Evolutionary conservation across 805 yeast species (phyloP).

Genomic region (Lipomyces starkeyi): DNA sequence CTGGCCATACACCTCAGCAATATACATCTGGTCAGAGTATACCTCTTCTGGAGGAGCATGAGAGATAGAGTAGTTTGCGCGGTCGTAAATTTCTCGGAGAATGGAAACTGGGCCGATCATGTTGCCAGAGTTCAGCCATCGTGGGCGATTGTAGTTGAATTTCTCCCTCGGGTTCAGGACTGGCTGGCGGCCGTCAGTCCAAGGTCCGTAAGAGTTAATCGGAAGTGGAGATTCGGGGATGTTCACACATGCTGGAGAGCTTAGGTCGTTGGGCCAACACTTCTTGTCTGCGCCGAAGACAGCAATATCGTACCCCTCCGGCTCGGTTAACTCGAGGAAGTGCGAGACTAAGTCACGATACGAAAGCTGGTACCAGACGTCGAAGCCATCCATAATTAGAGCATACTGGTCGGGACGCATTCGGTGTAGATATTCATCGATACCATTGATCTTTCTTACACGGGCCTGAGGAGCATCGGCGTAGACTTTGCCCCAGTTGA

Average conservation of each 20-base stretch:
- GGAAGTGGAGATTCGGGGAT: slow-evolving; percentile 38
- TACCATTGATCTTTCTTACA: slow-evolving; percentile 32
- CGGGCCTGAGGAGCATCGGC: slow-evolving; percentile 26
- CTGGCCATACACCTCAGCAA: slow-evolving; percentile 36
- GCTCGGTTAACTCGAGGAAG: slow-evolving; percentile 19
- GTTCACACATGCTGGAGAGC: slow-evolving; percentile 32
- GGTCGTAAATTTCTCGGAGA: slow-evolving; percentile 33
- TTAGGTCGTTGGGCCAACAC: slow-evolving; percentile 28
- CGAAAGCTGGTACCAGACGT: slow-evolving; percentile 35
- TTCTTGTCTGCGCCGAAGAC: slow-evolving; percentile 28
- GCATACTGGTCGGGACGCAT: slow-evolving; percentile 22
- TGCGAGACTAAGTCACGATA: slow-evolving; percentile 22
- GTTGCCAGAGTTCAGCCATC: slow-evolving; percentile 39
- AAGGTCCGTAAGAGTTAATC: slow-evolving; percentile 28
- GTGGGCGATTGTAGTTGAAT: slow-evolving; percentile 28
- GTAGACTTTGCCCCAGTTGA: slow-evolving; percentile 24
- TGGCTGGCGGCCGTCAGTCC: slow-evolving; percentile 30
- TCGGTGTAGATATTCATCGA: slow-evolving; percentile 27
- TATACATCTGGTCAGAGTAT: slow-evolving; percentile 36
- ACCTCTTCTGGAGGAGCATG: slow-evolving; percentile 28
- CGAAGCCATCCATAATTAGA: slow-evolving; percentile 35
- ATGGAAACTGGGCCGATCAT: slow-evolving; percentile 36
- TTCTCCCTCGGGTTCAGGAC: slow-evolving; percentile 9
- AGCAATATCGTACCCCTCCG: slow-evolving; percentile 11
- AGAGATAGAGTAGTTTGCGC: slow-evolving; percentile 29